phyloP scores from a whole-genome alignment of 495 filamentous ascomycete species.

The Tetracladium marchalianum region DNA sequence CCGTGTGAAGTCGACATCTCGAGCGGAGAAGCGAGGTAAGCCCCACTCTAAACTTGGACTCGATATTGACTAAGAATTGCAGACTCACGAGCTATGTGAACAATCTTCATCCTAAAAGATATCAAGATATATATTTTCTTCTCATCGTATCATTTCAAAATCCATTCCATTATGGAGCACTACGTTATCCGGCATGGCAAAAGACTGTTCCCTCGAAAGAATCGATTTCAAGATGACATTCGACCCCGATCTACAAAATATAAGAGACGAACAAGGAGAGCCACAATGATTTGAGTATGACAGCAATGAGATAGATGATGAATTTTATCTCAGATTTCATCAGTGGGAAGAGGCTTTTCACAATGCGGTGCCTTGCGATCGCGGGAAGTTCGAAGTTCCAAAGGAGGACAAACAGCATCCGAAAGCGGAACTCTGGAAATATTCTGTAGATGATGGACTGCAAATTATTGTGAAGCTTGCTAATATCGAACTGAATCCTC shows the following conservation, averaged over 20 bases:
- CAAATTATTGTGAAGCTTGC: conserved; percentile 30
- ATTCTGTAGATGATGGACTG: conserved; percentile 18
- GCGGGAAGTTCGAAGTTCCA: neutral
- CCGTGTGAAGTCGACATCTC: conserved; percentile 15
- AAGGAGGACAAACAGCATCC: neutral
- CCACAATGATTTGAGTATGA: no score
- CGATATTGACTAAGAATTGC: neutral
- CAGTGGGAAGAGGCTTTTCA: conserved; percentile 1
- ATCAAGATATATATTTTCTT: conserved; percentile 29
- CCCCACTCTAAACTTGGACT: neutral
- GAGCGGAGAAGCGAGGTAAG: conserved; percentile 5
- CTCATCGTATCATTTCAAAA: no score
- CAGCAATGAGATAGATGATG: no score
- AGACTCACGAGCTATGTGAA: conserved; percentile 35
- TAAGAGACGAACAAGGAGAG: no score
- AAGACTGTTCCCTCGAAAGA: conserved; percentile 8
- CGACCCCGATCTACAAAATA: no score
- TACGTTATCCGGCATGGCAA: conserved; percentile 33
- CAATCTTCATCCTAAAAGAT: conserved; percentile 33
- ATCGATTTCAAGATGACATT: no score
- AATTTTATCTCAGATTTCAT: neutral
- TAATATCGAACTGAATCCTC: conserved; percentile 26
- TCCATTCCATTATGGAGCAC: conserved; percentile 27
- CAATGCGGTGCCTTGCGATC: neutral
- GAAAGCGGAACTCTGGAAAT: neutral